Conservation (phyloP, 176 grass and related monocot genomes). For the Puya raimondii region DNA sequence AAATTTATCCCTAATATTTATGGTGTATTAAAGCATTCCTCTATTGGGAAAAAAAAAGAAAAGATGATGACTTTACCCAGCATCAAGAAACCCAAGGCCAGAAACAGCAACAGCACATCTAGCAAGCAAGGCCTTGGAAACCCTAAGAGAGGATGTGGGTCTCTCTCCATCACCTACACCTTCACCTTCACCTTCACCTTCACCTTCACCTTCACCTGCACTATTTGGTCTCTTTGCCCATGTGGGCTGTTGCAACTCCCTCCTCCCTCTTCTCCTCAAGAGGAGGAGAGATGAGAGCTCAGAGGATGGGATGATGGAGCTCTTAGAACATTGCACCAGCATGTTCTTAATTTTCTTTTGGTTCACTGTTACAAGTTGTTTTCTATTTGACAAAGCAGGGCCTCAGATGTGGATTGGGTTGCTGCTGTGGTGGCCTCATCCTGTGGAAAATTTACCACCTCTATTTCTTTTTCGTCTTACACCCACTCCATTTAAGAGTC, state of each 20-base stretch:
- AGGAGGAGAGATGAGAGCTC: slow-evolving; percentile 7
- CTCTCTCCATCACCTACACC: background rate
- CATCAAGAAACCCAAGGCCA: slow-evolving; percentile 80
- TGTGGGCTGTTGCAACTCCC: slow-evolving; percentile 4
- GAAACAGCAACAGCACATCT: slow-evolving; percentile 47
- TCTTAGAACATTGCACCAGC: slow-evolving; percentile 10
- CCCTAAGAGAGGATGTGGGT: slow-evolving; percentile 13
- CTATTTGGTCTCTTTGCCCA: slow-evolving; percentile 21
- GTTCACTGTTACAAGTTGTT: background rate
- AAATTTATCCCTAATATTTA: too few species aligned
- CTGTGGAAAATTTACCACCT: too few species aligned
- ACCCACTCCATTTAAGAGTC: too few species aligned
- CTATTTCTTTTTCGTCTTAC: too few species aligned
- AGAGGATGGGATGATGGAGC: background rate
- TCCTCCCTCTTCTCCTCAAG: slow-evolving; percentile 3
- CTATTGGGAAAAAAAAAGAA: too few species aligned
- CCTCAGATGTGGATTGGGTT: too few species aligned
- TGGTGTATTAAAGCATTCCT: too few species aligned
- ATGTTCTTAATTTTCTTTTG: slow-evolving; percentile 13
- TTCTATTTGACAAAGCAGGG: too few species aligned
- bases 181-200: slow-evolving; percentile 4
- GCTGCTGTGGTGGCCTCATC: too few species aligned
- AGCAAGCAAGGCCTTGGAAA: slow-evolving; percentile 29
- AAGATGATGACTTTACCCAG: slow-evolving; percentile 52
- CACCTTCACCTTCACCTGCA: slow-evolving; percentile 6